A percentile compares a stretch with the other conserved stretches of the same genome.
Conservation (phyloP, 164 flowering plant species). For the Stephania cephalantha region DNA sequence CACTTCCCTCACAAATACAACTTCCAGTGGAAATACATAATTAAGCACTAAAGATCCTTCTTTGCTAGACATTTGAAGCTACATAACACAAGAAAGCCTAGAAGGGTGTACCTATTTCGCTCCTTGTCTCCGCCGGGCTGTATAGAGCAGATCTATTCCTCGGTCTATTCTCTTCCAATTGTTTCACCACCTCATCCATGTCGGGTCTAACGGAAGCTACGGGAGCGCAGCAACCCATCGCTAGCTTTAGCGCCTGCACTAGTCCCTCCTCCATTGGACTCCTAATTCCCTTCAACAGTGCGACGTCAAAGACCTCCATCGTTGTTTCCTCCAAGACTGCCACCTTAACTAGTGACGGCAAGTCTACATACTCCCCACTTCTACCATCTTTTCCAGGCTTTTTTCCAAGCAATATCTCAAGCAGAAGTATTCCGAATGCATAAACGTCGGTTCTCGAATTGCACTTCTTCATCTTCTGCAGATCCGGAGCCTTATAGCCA, state of each 20-base stretch:
- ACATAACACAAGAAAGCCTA: conserved; percentile 21
- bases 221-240: conserved; percentile 99
- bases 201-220: conserved; percentile 84
- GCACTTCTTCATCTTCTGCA: conserved; percentile 89
- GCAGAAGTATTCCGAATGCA: conserved; percentile 79
- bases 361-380: conserved; percentile 54
- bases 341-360: conserved; percentile 84
- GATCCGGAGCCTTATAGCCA: conserved; percentile 96
- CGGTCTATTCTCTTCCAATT: conserved; percentile 93
- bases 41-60: conserved; percentile 1
- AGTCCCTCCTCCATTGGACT: conserved; percentile 97
- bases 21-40: conserved; percentile 1
- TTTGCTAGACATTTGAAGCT: background rate
- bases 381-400: conserved; percentile 72
- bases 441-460: conserved; percentile 86
- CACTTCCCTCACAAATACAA: conserved; percentile 7
- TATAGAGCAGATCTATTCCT: conserved; percentile 91
- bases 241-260: conserved; percentile 93
- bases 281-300: conserved; percentile 77
- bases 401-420: conserved; percentile 84
- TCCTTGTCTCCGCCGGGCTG: conserved; percentile 94
- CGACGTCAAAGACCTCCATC: conserved; percentile 90
- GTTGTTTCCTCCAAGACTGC: conserved; percentile 95
- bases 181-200: conserved; percentile 91
- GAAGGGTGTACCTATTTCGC: conserved; percentile 81